Evolutionary conservation across 2,329 filamentous ascomycete genomes (phyloP), one percentile per base, ranked within the genome.

Genomic region (Knufia fluminis): DNA sequence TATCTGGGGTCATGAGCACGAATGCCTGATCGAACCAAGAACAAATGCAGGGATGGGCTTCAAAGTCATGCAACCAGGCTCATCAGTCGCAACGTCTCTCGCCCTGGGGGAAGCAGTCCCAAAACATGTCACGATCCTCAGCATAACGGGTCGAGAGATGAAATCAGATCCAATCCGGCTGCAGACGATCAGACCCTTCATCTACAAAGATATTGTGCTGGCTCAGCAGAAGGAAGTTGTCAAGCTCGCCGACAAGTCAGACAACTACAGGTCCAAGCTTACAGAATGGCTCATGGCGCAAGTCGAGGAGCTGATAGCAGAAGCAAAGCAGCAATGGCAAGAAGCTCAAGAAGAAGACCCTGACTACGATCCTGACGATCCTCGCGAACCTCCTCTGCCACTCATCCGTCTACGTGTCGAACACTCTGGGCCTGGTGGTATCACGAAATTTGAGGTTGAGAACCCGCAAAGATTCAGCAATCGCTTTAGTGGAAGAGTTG

Each of bases 391-490:
- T 8, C 91, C 91, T 0, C 70, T 92, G 28, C 92, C 92, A 0
- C 75, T 98, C 1, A 83, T 98, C 33, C 81, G 92, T 17, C 77
- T 98, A 14, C 88, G 90, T 53, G 90, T 98, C 1, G 92, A 98
- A 61, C 92, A 88, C 57, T 85, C 86, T 0, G 82, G 89, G 0
- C 85, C 85, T 0, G 89, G 88, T 3, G 43, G 54, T 7, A 86
- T 88, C 12, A 36, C 33, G 4, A 79, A 81, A 31, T 98, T 88
- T 60, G 86, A 97, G 57, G 83, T 85, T 55, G 92, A 97, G 64
- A 98, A 98, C 53, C 90, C 92, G 0, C 92, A 97, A 64, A 82
- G 92, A 7, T 96, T 97, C 61, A 97, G 91, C 0, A 94, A 94
- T 63, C 79, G 89, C 2, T 98, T 97, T 59, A 77, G 85, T 1